Base-by-base conservation (phyloP, 192 early-diverging fungal genomes). In the Mycoemilia scoparia region DNA sequence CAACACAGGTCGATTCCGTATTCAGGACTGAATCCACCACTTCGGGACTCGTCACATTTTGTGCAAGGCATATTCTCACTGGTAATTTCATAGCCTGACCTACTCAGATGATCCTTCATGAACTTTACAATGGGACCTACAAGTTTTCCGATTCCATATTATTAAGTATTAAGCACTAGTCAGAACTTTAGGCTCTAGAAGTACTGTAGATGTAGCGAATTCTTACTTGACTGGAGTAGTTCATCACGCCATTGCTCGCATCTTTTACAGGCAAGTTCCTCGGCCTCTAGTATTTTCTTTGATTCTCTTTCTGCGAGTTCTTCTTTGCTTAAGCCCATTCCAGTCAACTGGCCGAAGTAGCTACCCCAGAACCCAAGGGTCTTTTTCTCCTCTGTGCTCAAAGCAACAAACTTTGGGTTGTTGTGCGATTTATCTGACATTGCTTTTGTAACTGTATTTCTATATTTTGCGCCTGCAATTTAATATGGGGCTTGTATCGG, bases 1-100 rank as follows among this genome's bases (percentile, higher is more conserved):
- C 84, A 74, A 57, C 91, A 96, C 19, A 96, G 63, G 15, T 91
- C 57, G 36, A 93, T 73, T 25, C 84, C 82, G 22, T 67, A 51
- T 2, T 77, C 67, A 1, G 77, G 78, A 7, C 78, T 68, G 35
- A 84, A 96, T 7, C 87, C 91, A 25, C 87, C 91, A n/a, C 78
- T 71, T 21, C 82, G 66, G 36, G 67, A 78, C 12, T 64, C 60
- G 37, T 81, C 77, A 60, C 90, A 96, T 13, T 79, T 77, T 33
- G 70, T 61, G 53, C 90, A 96, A 13, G 68, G 55, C 36, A 96
- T 70, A 34, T 73, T 66, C 1, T 71, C 61, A 29, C 47, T 65
- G 5, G 23, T 55, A 43, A 77, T 52, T 15, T 46, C 52, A 28
- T 67, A 79, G 10, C 84, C 86, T 4, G 71, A 59, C 32, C 74